phyloP scores from a whole-genome alignment of 2,329 filamentous ascomycete species.

The Leptographium flavum region DNA sequence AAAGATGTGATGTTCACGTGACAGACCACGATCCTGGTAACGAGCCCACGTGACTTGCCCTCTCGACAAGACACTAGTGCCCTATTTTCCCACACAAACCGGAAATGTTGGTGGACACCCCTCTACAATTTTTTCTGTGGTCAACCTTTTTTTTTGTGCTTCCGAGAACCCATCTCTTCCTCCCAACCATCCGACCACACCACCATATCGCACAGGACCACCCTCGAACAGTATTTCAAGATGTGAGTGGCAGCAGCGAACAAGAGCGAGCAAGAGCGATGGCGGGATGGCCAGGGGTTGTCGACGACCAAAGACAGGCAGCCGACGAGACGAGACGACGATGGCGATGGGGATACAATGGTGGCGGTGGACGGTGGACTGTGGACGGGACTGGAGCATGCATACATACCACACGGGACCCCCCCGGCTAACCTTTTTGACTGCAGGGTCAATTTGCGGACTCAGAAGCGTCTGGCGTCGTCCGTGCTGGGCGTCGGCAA shows the following conservation, averaged over 20 bases:
- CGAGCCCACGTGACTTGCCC: slow-evolving; percentile 7
- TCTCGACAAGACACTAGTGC: slow-evolving; percentile 8
- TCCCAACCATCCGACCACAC: slow-evolving; percentile 2
- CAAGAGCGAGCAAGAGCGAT: not conserved
- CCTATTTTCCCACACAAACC: slow-evolving; percentile 8
- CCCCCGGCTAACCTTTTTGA: slow-evolving; percentile 9
- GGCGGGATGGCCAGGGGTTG: not conserved
- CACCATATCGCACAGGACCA: slow-evolving; percentile 4
- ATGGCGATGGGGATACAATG: no score
- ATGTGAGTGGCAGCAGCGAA: slow-evolving; percentile 5
- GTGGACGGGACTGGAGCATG: no score
- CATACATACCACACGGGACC: no score
- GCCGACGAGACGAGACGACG: no score
- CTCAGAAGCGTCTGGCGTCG: slow-evolving; percentile 99
- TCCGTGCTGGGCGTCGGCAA: slow-evolving; percentile 97
- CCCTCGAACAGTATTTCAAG: slow-evolving; percentile 7
- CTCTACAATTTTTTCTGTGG: slow-evolving; percentile 6
- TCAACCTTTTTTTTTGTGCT: slow-evolving; percentile 6
- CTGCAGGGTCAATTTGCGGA: slow-evolving; percentile 94
- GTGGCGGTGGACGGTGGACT: no score
- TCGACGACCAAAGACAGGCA: no score
- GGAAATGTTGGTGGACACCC: slow-evolving; percentile 7
- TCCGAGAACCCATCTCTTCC: not conserved
- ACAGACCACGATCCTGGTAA: not conserved
- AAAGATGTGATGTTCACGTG: not conserved